A percentile compares a stretch with the other conserved stretches of the same genome.
Evolutionary conservation across 1,284 basidiomycete genomes (phyloP).

Genomic region (Pulchroboletus neoregius): DNA sequence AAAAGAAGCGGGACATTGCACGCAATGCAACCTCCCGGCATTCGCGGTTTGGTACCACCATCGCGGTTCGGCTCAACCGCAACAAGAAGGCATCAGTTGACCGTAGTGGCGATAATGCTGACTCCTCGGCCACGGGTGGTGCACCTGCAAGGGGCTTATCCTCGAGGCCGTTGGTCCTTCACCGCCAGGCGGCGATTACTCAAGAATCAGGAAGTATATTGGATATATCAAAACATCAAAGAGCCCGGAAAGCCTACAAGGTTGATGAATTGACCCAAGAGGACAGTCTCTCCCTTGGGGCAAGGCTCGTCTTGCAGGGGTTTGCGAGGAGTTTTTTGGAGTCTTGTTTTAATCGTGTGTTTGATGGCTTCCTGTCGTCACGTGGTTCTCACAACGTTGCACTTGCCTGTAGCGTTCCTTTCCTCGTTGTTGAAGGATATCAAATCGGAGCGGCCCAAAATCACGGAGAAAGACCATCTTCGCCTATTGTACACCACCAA

Average conservation of each 20-base stretch:
- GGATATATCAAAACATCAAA: slow-evolving; percentile 73
- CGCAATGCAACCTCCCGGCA: slow-evolving; percentile 76
- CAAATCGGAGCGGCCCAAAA: slow-evolving; percentile 83
- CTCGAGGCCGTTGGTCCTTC: slow-evolving; percentile 62
- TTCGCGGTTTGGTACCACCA: slow-evolving; percentile 91
- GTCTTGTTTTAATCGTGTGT: slow-evolving; percentile 82
- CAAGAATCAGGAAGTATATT: slow-evolving; percentile 73
- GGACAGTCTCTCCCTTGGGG: slow-evolving; percentile 70
- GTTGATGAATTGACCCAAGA: slow-evolving; percentile 71
- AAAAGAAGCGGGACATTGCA: slow-evolving; percentile 51
- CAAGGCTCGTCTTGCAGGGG: slow-evolving; percentile 61
- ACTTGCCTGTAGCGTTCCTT: slow-evolving; percentile 63
- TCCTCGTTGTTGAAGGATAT: slow-evolving; percentile 86
- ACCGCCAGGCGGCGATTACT: slow-evolving; percentile 78
- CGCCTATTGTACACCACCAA: slow-evolving; percentile 79
- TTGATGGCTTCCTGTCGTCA: slow-evolving; percentile 6
- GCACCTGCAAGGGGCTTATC: slow-evolving; percentile 27
- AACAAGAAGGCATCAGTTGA: slow-evolving; percentile 40
- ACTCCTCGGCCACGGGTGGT: slow-evolving; percentile 30
- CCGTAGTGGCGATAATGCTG: slow-evolving; percentile 32
- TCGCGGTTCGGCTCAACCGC: slow-evolving; percentile 68
- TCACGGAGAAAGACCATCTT: slow-evolving; percentile 86
- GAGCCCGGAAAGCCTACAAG: slow-evolving; percentile 59
- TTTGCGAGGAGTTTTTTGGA: slow-evolving; percentile 73
- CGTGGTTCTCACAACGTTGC: slow-evolving; percentile 12